phyloP scores from a whole-genome alignment of 257 asterid species.

The Echium plantagineum region DNA sequence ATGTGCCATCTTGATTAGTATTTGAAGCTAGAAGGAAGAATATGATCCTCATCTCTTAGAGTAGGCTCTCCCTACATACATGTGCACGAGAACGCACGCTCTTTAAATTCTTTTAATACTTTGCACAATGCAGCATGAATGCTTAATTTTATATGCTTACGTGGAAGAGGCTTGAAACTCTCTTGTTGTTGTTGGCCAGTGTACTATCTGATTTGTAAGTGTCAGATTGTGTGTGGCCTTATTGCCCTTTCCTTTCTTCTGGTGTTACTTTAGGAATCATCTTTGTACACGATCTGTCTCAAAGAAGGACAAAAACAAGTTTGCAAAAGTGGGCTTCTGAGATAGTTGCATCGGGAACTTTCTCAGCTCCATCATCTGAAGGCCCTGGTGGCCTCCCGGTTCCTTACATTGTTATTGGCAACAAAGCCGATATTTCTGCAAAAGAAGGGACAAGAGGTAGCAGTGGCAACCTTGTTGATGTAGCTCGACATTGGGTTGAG shows the following conservation, averaged over 20 bases:
- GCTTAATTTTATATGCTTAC: neutral
- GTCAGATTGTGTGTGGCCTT: conserved; percentile 12
- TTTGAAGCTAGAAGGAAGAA: neutral
- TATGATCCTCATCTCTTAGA: neutral
- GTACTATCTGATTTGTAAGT: conserved; percentile 1
- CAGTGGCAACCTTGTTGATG: conserved; percentile 95
- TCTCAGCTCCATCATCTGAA: conserved; percentile 88
- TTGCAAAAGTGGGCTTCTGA: conserved; percentile 95
- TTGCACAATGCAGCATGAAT: neutral
- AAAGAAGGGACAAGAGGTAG: conserved; percentile 67
- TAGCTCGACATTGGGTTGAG: conserved; percentile 98
- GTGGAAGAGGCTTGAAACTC: neutral
- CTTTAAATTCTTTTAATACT: neutral
- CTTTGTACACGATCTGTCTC: conserved; percentile 92
- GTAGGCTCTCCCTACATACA: neutral
- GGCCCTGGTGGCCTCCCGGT: conserved; percentile 99
- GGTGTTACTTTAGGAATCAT: conserved; percentile 55
- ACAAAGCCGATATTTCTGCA: conserved; percentile 77
- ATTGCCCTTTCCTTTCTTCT: conserved; percentile 8
- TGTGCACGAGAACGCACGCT: neutral
- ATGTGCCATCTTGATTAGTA: neutral
- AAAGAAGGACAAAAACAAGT: conserved; percentile 78
- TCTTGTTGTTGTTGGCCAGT: neutral
- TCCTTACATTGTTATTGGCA: conserved; percentile 81
- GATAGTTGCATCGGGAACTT: conserved; percentile 75